Conservation (phyloP, 2,329 filamentous ascomycete genomes). For the Knoxdaviesia capensis region DNA sequence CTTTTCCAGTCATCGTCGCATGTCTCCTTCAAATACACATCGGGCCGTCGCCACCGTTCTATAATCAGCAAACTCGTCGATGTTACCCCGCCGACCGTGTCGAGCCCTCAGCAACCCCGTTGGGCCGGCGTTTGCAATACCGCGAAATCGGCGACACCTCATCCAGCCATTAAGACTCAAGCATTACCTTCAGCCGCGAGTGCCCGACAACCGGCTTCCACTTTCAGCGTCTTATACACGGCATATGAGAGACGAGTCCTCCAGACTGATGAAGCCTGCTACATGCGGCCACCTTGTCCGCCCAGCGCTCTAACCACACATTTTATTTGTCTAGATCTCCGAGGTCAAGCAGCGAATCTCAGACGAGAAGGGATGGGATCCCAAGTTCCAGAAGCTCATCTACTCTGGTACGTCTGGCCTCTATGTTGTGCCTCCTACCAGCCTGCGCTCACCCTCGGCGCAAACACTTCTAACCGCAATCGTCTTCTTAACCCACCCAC, state of each 20-base stretch:
- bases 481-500: neutral
- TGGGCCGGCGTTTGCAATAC: too few relatives aligned
- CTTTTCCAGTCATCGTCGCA: neutral
- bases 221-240: too few relatives aligned
- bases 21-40: neutral
- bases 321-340: slow-evolving; percentile 43
- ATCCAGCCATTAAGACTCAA: too few relatives aligned
- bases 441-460: neutral
- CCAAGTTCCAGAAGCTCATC: slow-evolving; percentile 82
- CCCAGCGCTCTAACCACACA: neutral
- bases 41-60: neutral
- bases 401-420: slow-evolving; percentile 57
- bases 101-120: too few relatives aligned
- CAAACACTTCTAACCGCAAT: too few relatives aligned
- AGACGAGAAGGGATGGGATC: slow-evolving; percentile 85
- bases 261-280: slow-evolving; percentile 7
- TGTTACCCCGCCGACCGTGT: neutral
- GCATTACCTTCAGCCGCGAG: too few relatives aligned
- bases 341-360: slow-evolving; percentile 84
- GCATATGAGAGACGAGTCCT: neutral
- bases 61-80: neutral
- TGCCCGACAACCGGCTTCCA: too few relatives aligned
- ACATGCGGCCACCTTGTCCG: neutral
- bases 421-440: neutral
- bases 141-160: too few relatives aligned